phyloP scores from a whole-genome alignment of 225 moss, liverwort and hornwort genomes.

The Lunularia cruciata region DNA sequence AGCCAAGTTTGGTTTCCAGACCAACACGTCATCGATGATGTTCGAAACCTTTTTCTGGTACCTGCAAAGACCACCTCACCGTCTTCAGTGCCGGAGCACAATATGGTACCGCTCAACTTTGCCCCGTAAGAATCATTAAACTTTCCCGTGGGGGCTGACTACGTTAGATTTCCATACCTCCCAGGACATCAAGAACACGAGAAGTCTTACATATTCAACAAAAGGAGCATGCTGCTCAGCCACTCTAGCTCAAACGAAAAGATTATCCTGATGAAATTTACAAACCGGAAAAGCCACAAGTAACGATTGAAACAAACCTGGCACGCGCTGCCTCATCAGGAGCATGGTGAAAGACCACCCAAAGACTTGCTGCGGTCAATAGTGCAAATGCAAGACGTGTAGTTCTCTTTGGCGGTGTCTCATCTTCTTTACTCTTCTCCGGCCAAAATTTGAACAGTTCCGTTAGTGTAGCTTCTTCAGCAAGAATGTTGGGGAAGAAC shows the following conservation, averaged over 20 bases:
- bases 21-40: constrained; percentile 88
- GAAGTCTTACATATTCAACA: no score
- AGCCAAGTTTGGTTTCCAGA: constrained; percentile 72
- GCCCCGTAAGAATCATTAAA: no score
- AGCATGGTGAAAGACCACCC: constrained; percentile 82
- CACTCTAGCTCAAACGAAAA: background rate
- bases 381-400: constrained; percentile 74
- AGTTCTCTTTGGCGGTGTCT: constrained; percentile 82
- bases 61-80: constrained; percentile 34
- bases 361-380: constrained; percentile 58
- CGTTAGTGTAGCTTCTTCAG: constrained; percentile 79
- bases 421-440: constrained; percentile 68
- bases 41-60: constrained; percentile 93
- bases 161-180: no score
- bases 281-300: constrained; percentile 5
- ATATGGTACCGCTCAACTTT: no score
- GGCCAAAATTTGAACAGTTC: constrained; percentile 94
- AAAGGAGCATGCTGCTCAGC: no score
- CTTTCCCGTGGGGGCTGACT: no score
- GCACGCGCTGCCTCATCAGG: constrained; percentile 92
- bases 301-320: constrained; percentile 47
- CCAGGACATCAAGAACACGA: background rate
- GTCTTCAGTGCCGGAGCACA: background rate
- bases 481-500: constrained; percentile 96
- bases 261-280: background rate